Conservation (phyloP, 1,284 basidiomycete species). For the Hymenochaete sp. region DNA sequence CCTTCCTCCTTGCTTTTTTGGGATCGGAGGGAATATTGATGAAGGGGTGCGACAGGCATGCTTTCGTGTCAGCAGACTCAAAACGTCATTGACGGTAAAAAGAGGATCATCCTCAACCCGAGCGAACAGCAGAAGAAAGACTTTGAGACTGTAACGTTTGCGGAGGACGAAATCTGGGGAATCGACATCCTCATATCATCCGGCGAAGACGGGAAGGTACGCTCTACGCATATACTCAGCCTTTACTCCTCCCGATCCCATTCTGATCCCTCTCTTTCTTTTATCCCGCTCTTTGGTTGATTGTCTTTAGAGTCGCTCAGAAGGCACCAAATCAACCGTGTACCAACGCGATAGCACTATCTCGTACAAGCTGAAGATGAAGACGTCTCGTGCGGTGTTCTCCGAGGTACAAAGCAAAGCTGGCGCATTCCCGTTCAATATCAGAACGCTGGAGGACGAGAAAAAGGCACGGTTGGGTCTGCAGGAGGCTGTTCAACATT, state of each 20-base stretch:
- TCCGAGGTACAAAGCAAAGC: slow-evolving; percentile 97
- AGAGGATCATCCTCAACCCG: slow-evolving; percentile 89
- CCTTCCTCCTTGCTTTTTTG: neutral
- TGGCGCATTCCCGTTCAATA: slow-evolving; percentile 95
- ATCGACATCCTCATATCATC: slow-evolving; percentile 91
- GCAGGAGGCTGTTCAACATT: slow-evolving; percentile 92
- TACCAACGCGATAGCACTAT: slow-evolving; percentile 84
- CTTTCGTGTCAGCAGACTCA: slow-evolving; percentile 86
- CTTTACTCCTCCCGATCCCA: no score
- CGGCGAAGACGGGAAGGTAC: slow-evolving; percentile 81
- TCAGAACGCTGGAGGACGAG: slow-evolving; percentile 91
- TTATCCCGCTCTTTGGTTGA: neutral
- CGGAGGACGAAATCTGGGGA: slow-evolving; percentile 93
- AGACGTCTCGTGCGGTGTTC: slow-evolving; percentile 91
- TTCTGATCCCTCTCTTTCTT: neutral
- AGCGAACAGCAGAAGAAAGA: slow-evolving; percentile 76
- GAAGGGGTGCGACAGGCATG: slow-evolving; percentile 49
- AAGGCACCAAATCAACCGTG: slow-evolving; percentile 86
- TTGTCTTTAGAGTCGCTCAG: slow-evolving; percentile 39
- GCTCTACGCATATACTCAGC: slow-evolving; percentile 5
- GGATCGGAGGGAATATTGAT: neutral
- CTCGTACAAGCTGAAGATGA: slow-evolving; percentile 97
- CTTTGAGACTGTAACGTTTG: slow-evolving; percentile 77
- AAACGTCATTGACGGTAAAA: slow-evolving; percentile 95
- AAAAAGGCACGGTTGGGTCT: slow-evolving; percentile 92